Base-by-base conservation (phyloP, 1,139 yeast species). In the Diutina rugosa region DNA sequence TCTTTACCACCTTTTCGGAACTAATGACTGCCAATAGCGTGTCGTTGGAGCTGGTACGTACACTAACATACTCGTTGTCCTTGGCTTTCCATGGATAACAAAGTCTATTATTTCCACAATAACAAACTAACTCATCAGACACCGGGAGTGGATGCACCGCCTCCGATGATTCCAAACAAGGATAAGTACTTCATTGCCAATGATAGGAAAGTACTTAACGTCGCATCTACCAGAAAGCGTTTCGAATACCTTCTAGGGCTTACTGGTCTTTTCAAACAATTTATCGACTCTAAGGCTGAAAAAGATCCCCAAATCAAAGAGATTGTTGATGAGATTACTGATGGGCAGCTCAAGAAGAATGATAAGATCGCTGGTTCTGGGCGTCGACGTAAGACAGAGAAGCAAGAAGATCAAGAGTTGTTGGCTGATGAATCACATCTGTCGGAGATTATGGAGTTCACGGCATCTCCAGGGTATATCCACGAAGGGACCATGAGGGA, bases 351-450 rank as follows among this genome's bases (percentile, higher is more conserved):
- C n/a, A 7, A 16, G 29, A 49, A 49, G 44, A 9, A 12, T 7
- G 26, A 9, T 5, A 14, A 14, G 53, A 29, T n/a, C 7, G 53
- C 45, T n/a, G 44, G 44, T 4, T n/a, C 41, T 4, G 51, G 51
- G 12, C 53, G 75, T 38, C 76, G 84, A 56, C 70, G 96, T 59
- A 88, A 88, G 66, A 85, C 95, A 0, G 96, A 89, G 68, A 85
- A 87, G 68, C 97, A 91, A 65, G 98, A 91, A 67, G 97, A 90
- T 67, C 96, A 90, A 1, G 97, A 90, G 68, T 74, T 90, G 58
- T 74, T 91, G 63, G 79, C 80, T 61, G 96, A 86, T 56, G 96
- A 89, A 65, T 93, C 83, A 58, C 74, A 73, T 55, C 68, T 71
- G 56, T 71, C 65, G 55, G 85, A 80, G 56, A 79, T 77, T 52